Percentiles rank a stretch among this genome's conserved stretches.
Evolutionary conservation across 1,284 basidiomycete species (phyloP).

Genomic region (Marasmius tenuissimus): DNA sequence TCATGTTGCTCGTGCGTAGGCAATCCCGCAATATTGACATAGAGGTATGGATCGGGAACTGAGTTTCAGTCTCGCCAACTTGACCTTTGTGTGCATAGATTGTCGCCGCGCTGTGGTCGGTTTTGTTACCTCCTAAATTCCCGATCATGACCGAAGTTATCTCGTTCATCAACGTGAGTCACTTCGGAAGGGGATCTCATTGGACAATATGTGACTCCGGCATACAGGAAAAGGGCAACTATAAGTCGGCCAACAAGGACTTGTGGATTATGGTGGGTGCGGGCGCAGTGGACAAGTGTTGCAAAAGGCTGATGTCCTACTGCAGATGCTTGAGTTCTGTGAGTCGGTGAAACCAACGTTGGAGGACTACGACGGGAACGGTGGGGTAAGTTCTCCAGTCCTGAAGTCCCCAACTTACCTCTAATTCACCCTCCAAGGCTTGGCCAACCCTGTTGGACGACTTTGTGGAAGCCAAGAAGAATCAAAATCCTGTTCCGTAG

Average conservation of each 20-base stretch:
- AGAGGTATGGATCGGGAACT: slow-evolving; percentile 48
- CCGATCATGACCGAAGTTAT: slow-evolving; percentile 62
- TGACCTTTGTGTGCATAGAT: slow-evolving; percentile 42
- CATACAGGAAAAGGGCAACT: slow-evolving; percentile 57
- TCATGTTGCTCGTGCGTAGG: slow-evolving; percentile 30
- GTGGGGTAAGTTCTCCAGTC: slow-evolving; percentile 52
- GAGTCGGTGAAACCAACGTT: slow-evolving; percentile 59
- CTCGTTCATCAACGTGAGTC: slow-evolving; percentile 61
- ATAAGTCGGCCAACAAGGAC: slow-evolving; percentile 79
- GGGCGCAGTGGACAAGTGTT: not conserved
- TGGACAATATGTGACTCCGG: not conserved
- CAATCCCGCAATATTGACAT: slow-evolving; percentile 75
- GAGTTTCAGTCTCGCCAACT: not conserved
- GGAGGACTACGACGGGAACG: slow-evolving; percentile 62
- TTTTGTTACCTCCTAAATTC: slow-evolving; percentile 62
- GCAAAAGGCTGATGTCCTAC: slow-evolving; percentile 10
- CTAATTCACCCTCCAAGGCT: slow-evolving; percentile 44
- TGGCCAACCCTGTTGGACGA: slow-evolving; percentile 80
- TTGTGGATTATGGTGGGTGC: slow-evolving; percentile 77
- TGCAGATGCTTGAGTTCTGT: slow-evolving; percentile 73
- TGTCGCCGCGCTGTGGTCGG: slow-evolving; percentile 71
- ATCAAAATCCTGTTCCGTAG: not conserved
- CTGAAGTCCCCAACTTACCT: not conserved
- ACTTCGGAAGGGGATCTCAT: not conserved
- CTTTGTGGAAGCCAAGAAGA: slow-evolving; percentile 66